phyloP scores from a whole-genome alignment of 768 basidiomycete species.

The Pulveroboletus sp. region DNA sequence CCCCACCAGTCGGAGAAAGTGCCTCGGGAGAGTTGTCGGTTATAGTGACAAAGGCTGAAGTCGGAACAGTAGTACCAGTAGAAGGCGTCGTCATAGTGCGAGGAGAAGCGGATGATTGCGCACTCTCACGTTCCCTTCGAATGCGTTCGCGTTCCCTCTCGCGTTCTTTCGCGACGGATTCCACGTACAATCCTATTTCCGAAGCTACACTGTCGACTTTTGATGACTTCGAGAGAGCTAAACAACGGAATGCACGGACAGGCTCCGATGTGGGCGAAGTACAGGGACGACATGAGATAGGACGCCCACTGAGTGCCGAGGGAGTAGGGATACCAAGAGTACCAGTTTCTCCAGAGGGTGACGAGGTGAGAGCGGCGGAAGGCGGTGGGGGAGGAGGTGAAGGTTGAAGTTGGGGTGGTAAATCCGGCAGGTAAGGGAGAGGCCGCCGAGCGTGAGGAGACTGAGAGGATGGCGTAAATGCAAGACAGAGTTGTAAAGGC shows the following conservation, averaged over 20 bases:
- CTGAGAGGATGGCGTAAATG: constrained; percentile 35
- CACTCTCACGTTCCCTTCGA: constrained; percentile 58
- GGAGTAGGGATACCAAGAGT: neutral
- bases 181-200: constrained; percentile 68
- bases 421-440: constrained; percentile 55
- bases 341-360: constrained; percentile 14
- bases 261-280: constrained; percentile 36
- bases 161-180: constrained; percentile 68
- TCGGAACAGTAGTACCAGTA: constrained; percentile 8
- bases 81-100: constrained; percentile 21
- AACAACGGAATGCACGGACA: constrained; percentile 41
- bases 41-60: constrained; percentile 9
- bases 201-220: constrained; percentile 50
- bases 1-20: constrained; percentile 10
- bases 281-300: constrained; percentile 32
- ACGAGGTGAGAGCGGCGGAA: constrained; percentile 25
- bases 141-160: constrained; percentile 75
- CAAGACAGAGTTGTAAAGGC: constrained; percentile 56
- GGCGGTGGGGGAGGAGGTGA: constrained; percentile 40
- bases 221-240: constrained; percentile 49
- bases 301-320: constrained; percentile 17
- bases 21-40: constrained; percentile 13
- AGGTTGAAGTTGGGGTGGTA: constrained; percentile 58
- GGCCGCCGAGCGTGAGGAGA: constrained; percentile 36
- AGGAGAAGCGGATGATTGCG: constrained; percentile 28